phyloP scores from a whole-genome alignment of 306 rosid genomes.

The Begonia fuchsioides region DNA sequence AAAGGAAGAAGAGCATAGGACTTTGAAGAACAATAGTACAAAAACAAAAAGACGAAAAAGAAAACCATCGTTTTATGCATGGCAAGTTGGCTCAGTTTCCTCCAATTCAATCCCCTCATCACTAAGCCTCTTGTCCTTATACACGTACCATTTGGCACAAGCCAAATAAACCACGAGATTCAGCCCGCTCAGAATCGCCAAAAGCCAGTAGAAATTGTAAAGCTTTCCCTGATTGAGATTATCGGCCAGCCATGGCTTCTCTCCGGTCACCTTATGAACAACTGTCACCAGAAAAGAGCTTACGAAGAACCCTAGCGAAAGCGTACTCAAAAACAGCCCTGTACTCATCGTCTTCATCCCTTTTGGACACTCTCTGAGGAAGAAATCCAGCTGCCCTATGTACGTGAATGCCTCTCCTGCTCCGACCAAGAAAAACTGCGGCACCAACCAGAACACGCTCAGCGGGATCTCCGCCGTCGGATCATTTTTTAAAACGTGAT shows the following conservation, averaged over 20 bases:
- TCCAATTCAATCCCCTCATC: constrained; percentile 50
- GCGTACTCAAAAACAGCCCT: constrained; percentile 73
- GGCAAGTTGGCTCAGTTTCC: constrained; percentile 23
- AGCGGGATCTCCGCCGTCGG: constrained; percentile 1
- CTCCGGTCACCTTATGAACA: constrained; percentile 48
- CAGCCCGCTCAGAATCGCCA: constrained; percentile 50
- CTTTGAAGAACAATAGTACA: no score
- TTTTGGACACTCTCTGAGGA: constrained; percentile 78
- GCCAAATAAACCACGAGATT: constrained; percentile 40
- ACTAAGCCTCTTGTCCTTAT: constrained; percentile 70
- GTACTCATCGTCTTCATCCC: constrained; percentile 99
- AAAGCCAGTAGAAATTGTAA: constrained; percentile 68
- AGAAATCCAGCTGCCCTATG: constrained; percentile 74
- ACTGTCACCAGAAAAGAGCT: constrained; percentile 61
- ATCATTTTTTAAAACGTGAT: background rate
- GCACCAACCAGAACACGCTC: constrained; percentile 71
- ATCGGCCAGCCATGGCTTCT: constrained; percentile 67
- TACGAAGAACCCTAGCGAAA: constrained; percentile 66
- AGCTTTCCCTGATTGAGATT: constrained; percentile 72
- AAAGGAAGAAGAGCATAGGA: no score
- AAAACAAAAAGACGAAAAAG: background rate
- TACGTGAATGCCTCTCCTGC: constrained; percentile 80
- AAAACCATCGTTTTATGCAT: constrained; percentile 11
- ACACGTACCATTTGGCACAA: constrained; percentile 75
- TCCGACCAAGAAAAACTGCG: constrained; percentile 77